Evolutionary conservation across 495 filamentous ascomycete genomes (phyloP).

Genomic region (Lophiostoma macrostomum): DNA sequence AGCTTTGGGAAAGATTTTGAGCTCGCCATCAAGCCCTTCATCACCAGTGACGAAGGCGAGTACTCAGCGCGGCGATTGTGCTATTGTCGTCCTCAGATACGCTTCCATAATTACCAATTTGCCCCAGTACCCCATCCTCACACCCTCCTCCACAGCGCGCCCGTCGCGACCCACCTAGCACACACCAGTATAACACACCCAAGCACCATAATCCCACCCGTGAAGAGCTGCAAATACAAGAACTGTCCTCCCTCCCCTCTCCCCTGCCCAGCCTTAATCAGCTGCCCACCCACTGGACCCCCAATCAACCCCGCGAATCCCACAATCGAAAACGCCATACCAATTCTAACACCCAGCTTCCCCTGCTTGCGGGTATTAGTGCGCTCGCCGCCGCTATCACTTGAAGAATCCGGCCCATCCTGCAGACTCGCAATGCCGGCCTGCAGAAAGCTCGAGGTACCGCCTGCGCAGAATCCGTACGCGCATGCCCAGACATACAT

Average conservation of each 20-base stretch:
- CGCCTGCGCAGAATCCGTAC: constrained; percentile 62
- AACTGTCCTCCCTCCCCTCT: neutral
- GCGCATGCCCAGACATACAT: constrained; percentile 61
- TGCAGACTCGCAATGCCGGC: constrained; percentile 59
- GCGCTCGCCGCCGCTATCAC: no score
- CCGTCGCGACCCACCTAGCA: neutral
- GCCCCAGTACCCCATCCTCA: no score
- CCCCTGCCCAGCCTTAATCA: constrained; percentile 41
- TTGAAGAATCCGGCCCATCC: no score
- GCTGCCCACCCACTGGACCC: constrained; percentile 66
- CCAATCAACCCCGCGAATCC: constrained; percentile 73
- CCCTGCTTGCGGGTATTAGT: no score
- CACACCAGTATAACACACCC: neutral
- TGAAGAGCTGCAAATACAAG: constrained; percentile 7
- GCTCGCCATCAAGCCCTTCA: neutral
- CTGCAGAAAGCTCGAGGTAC: constrained; percentile 65
- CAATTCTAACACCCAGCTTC: constrained; percentile 68
- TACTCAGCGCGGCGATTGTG: no score
- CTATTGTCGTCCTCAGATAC: no score
- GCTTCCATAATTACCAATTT: no score
- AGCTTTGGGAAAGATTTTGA: neutral
- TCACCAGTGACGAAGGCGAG: no score
- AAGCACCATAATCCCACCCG: neutral
- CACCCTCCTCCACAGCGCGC: neutral
- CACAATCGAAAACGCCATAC: constrained; percentile 73